Base-by-base conservation (phyloP, 257 asterid species). In the Paulownia fortunei region DNA sequence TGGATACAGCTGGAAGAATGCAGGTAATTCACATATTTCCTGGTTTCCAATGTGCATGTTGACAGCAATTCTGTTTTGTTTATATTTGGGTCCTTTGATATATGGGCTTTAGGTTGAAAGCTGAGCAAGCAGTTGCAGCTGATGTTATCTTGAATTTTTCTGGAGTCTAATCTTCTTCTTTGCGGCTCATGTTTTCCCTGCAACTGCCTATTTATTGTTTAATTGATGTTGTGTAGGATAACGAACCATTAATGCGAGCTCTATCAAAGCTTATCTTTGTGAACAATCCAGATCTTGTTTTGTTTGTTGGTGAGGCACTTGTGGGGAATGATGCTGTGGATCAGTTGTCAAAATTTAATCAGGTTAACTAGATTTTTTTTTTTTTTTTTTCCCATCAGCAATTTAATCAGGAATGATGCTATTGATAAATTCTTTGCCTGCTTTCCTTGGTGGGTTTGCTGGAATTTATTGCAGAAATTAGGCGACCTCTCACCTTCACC, bases 1-100 rank as follows among this genome's bases (percentile, higher is more conserved):
- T 95, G 39, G 99, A 95, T 88, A 95, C 99, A 42, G 99, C 97
- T 79, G 99, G 99, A 76, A 80, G 99, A 72, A 95, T 95, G 99
- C 99, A 94, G 97, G 98, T 94, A 85, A 37, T 68, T 80, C 19
- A 62, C 70, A 55, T 37, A 30, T 36, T 41, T n/a, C n/a, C n/a
- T n/a, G n/a, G n/a, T n/a, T 62, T 73, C 59, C 36, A 49, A 15
- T 73, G 26, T 67, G 64, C 59, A 52, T 39, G 32, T 59, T 75
- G 51, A 11, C 24, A 19, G 65, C 68, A n/a, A n/a, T 47, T 56
- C 19, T 34, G n/a, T n/a, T n/a, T n/a, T n/a, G n/a, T n/a, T n/a
- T n/a, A n/a, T n/a, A n/a, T n/a, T n/a, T n/a, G n/a, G n/a, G 87
- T 41, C 47, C 37, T 77, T 56, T 24, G 0, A 1, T 16, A 37